Base-by-base conservation (phyloP, 768 basidiomycete genomes). In the Coprinopsis strossmayeri region DNA sequence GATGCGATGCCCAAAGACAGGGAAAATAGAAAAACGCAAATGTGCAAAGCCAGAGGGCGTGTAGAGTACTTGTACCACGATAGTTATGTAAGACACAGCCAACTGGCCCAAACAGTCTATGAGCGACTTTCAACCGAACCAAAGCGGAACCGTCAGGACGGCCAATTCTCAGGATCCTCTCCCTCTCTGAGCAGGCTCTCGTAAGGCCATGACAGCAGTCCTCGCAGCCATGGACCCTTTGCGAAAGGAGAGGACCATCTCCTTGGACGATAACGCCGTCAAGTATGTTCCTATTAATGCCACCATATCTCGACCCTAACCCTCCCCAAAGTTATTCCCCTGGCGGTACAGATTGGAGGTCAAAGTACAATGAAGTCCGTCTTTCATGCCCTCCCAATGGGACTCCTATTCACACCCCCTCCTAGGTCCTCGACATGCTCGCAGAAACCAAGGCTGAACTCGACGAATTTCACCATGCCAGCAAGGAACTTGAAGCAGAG, bases 401-500 rank as follows among this genome's bases (percentile, higher is more conserved):
- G 26, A 51, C 43, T 3, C 10, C 23, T n/a, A 44, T 20, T 49
- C 9, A 13, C 30, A 15, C 30, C 30, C 26, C 20, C 9, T 38
- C 30, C 48, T 13, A 78, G 77, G 84, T 87, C 45, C 79, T 83
- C 44, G 85, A 91, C 53, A 88, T 91, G 79, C 76, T 94, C 55
- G 63, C 81, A 26, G 88, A 92, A 64, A 91, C 91, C 27, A 79
- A 86, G 51, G 73, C 81, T 10, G 91, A 93, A 66, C 82, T 95
- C 44, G 82, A 87, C 61, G 87, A 94, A 59, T 91, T 91, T 63
- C 85, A 91, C 59, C 74, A 82, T 57, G 83, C 87, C 53, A 85
- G 87, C 71, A 91, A 87, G 67, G 91, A 94, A 55, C 78, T 95
- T 28, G 92, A 95, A 68, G 87, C 91, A 49, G 95, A 97, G 67